Percentiles rank a stretch among this genome's conserved stretches.
These are phyloP conservation scores for Zychaea mexicana DNA, from an alignment of 371 early-diverging fungal genomes.

Conservation along the genomic window DNA sequence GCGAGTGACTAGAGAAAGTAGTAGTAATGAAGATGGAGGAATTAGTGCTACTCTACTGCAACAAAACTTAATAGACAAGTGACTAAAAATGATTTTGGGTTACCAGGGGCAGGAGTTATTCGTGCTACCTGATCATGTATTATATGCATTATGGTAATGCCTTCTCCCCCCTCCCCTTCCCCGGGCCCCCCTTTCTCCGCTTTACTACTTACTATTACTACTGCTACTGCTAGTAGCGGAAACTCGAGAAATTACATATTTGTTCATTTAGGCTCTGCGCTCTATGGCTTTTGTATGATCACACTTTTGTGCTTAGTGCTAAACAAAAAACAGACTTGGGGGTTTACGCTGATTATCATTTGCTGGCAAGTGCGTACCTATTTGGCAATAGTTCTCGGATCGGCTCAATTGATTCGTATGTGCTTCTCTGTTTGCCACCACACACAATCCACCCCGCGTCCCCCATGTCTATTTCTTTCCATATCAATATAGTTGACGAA, in stretches of 20 bases:
- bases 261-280: not conserved
- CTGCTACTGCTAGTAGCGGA: too few relatives aligned
- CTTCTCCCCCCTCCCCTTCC: not conserved
- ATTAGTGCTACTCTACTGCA: not conserved
- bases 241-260: not conserved
- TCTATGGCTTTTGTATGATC: not conserved
- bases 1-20: not conserved
- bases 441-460: not conserved
- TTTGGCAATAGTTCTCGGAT: constrained; percentile 4
- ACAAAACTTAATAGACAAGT: not conserved
- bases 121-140: not conserved
- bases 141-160: not conserved
- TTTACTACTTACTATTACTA: too few relatives aligned
- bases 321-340: not conserved
- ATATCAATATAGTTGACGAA: not conserved
- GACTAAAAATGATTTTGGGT: not conserved
- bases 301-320: not conserved
- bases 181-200: not conserved
- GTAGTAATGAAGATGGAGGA: not conserved
- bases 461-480: constrained; percentile 4
- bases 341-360: not conserved
- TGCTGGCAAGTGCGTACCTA: not conserved
- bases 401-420: not conserved
- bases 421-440: constrained; percentile 4
- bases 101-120: not conserved